Conservation (phyloP, 495 filamentous ascomycete genomes). For the Penicillium robsamsonii region DNA sequence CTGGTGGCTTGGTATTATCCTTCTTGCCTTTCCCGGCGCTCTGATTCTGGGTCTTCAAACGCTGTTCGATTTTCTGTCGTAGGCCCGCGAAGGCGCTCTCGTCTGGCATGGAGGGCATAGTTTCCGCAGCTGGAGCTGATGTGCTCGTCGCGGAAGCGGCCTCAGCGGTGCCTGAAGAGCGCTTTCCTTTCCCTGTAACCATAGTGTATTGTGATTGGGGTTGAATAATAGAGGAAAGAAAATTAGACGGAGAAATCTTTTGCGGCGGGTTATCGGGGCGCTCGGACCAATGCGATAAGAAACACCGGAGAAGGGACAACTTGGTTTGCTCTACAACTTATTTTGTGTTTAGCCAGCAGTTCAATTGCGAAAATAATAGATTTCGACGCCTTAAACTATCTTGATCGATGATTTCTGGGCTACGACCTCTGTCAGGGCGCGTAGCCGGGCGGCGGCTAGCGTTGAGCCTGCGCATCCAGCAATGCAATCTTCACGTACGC, state of each 20-base stretch:
- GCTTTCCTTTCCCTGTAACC: constrained; percentile 45
- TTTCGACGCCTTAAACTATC: neutral
- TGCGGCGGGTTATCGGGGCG: constrained; percentile 33
- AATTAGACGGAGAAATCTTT: constrained; percentile 35
- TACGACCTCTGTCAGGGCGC: constrained; percentile 9
- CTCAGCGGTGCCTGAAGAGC: constrained; percentile 35
- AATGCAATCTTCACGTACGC: constrained; percentile 29
- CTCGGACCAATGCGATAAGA: constrained; percentile 36
- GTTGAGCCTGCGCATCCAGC: constrained; percentile 17
- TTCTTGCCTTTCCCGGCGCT: constrained; percentile 49
- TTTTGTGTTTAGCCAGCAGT: constrained; percentile 8
- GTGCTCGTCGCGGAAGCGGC: constrained; percentile 17
- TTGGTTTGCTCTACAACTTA: constrained; percentile 16
- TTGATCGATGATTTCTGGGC: constrained; percentile 17
- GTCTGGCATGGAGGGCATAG: constrained; percentile 45
- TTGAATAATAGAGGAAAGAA: constrained; percentile 21
- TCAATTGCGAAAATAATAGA: constrained; percentile 1
- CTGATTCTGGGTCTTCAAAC: constrained; percentile 45
- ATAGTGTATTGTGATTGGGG: constrained; percentile 26
- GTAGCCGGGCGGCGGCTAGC: constrained; percentile 12
- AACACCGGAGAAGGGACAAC: constrained; percentile 16
- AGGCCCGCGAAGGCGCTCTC: constrained; percentile 60
- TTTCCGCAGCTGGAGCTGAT: constrained; percentile 22
- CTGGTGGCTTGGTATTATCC: constrained; percentile 32
- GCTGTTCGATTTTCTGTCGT: constrained; percentile 62